Evolutionary conservation across 169 alveolate species (phyloP).

Genomic region (Eimeria praecox): DNA sequence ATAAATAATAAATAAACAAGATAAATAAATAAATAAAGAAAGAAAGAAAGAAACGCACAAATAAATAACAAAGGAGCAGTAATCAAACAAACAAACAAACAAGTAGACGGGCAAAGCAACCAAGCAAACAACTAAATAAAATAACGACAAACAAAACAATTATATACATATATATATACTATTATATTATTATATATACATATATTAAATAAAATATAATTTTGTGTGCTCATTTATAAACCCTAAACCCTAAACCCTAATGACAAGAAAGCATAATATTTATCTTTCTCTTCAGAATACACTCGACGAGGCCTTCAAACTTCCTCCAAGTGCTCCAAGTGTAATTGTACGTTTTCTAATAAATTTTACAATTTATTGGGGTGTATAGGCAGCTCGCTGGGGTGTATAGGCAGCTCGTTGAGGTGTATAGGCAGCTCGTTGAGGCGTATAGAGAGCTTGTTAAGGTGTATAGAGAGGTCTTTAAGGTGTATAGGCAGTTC

Average conservation of each 20-base stretch:
- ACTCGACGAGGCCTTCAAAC: conserved; percentile 77
- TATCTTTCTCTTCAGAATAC: conserved; percentile 46
- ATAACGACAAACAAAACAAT: too few species aligned
- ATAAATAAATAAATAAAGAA: too few species aligned
- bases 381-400: neutral
- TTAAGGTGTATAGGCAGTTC: neutral
- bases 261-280: too few species aligned
- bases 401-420: neutral
- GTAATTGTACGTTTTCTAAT: conserved; percentile 15
- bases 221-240: too few species aligned
- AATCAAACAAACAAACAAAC: neutral
- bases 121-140: neutral
- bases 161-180: neutral
- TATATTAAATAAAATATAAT: too few species aligned
- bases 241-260: conserved; percentile 16
- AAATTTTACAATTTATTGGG: neutral
- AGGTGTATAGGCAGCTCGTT: neutral
- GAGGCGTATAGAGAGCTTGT: neutral
- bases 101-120: neutral
- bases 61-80: neutral
- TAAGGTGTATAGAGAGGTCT: neutral
- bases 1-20: neutral
- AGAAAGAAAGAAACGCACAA: too few species aligned
- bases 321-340: conserved; percentile 66
- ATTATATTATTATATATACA: too few species aligned